Percentiles rank a stretch among this genome's conserved stretches.
Conservation (phyloP, 1,139 yeast genomes). For the Lodderomyces beijingensis region DNA sequence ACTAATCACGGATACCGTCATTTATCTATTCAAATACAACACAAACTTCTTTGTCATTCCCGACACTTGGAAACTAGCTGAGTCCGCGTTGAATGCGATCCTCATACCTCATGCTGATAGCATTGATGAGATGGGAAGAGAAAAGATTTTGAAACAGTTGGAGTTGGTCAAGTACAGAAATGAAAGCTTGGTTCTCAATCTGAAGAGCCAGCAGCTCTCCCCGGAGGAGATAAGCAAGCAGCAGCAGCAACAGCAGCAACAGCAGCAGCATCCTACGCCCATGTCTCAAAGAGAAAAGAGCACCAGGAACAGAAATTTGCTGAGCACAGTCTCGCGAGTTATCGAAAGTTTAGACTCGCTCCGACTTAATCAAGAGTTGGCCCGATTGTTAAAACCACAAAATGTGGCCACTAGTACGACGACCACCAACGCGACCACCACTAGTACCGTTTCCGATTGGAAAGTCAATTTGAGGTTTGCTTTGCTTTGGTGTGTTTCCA, state of each 20-base stretch:
- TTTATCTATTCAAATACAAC: slow-evolving; percentile 52
- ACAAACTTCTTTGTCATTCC: slow-evolving; percentile 78
- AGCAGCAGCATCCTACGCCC: background rate
- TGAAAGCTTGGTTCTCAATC: slow-evolving; percentile 62
- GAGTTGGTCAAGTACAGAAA: slow-evolving; percentile 63
- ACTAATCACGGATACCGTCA: slow-evolving; percentile 31
- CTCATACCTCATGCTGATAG: slow-evolving; percentile 32
- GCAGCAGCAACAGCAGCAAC: background rate
- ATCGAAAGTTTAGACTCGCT: slow-evolving; percentile 32
- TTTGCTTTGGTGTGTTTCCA: slow-evolving; percentile 49
- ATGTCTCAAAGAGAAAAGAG: background rate
- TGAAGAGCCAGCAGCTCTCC: slow-evolving; percentile 12
- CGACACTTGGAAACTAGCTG: slow-evolving; percentile 61
- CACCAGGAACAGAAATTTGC: background rate
- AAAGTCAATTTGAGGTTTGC: slow-evolving; percentile 32
- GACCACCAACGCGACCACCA: too few species aligned
- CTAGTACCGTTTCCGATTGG: slow-evolving; percentile 25
- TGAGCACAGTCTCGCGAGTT: slow-evolving; percentile 23
- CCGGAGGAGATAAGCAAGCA: background rate
- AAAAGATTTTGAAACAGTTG: slow-evolving; percentile 46
- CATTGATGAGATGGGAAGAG: slow-evolving; percentile 26
- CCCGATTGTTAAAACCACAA: slow-evolving; percentile 26
- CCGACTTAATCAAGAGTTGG: slow-evolving; percentile 28
- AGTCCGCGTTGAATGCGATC: slow-evolving; percentile 37
- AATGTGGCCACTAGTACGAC: slow-evolving; percentile 3